A percentile compares a stretch with the other conserved stretches of the same genome.
These are phyloP conservation scores for Amborella trichopoda DNA, from an alignment of 164 flowering plant genomes.

Conservation along the genomic window DNA sequence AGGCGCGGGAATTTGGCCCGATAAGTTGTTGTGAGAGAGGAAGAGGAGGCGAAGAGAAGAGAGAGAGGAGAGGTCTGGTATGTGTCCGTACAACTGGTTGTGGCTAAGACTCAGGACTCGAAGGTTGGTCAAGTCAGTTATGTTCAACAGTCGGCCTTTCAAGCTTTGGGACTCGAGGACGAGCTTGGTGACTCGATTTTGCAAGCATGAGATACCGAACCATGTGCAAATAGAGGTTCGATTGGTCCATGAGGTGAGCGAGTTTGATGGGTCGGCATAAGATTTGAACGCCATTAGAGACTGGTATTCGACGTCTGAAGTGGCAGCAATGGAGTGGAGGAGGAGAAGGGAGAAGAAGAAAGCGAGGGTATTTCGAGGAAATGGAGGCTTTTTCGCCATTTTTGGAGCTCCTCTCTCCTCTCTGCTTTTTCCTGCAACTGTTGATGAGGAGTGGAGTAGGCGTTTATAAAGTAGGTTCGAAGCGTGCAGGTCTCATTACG, in stretches of 20 bases:
- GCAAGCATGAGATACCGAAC: slow-evolving; percentile 54
- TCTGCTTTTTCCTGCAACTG: no score
- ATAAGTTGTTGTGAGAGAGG: slow-evolving; percentile 45
- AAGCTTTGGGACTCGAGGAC: slow-evolving; percentile 59
- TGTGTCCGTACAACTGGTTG: slow-evolving; percentile 37
- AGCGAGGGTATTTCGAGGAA: background rate
- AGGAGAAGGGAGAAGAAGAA: slow-evolving; percentile 9
- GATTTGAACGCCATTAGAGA: slow-evolving; percentile 55
- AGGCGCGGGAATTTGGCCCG: slow-evolving; percentile 49
- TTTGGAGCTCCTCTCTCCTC: no score
- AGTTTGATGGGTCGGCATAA: slow-evolving; percentile 27
- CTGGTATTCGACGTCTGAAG: slow-evolving; percentile 25
- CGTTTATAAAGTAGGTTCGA: no score
- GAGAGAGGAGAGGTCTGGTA: slow-evolving; percentile 58
- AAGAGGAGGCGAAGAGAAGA: slow-evolving; percentile 52
- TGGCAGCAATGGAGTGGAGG: slow-evolving; percentile 1
- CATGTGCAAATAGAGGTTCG: slow-evolving; percentile 35
- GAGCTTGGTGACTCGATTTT: slow-evolving; percentile 46
- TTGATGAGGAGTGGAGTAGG: no score
- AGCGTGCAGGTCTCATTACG: no score
- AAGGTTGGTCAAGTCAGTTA: slow-evolving; percentile 39
- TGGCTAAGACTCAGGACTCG: slow-evolving; percentile 53
- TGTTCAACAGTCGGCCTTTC: slow-evolving; percentile 21
- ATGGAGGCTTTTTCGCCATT: slow-evolving; percentile 20
- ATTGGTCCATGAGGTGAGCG: slow-evolving; percentile 43